A percentile compares a stretch with the other conserved stretches of the same genome.
phyloP scores from a whole-genome alignment of 768 basidiomycete genomes.

The Candolleomyces eurysporus region DNA sequence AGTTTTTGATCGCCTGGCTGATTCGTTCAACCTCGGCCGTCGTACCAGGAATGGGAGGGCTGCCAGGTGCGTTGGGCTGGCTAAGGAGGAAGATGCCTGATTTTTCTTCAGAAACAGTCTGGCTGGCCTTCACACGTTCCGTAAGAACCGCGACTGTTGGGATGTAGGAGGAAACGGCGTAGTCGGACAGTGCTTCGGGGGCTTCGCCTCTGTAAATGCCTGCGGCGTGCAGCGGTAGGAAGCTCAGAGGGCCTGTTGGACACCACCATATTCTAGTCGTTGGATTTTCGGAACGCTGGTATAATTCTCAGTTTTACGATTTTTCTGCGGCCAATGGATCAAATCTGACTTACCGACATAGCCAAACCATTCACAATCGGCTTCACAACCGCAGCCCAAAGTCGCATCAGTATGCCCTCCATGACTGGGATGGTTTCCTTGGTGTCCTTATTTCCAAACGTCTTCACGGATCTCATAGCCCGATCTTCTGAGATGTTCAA shows the following conservation, averaged over 20 bases:
- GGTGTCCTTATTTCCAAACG: neutral
- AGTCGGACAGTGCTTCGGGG: neutral
- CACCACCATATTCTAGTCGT: slow-evolving; percentile 9
- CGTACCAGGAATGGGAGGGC: slow-evolving; percentile 10
- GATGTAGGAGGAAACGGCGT: slow-evolving; percentile 12
- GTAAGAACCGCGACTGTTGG: slow-evolving; percentile 9
- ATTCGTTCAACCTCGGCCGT: slow-evolving; percentile 8
- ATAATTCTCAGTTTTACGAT: no score
- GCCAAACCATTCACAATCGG: slow-evolving; percentile 1
- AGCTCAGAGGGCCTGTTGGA: slow-evolving; percentile 6
- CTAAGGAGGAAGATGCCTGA: neutral
- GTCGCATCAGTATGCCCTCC: neutral
- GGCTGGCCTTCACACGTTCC: neutral
- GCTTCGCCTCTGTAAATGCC: slow-evolving; percentile 1
- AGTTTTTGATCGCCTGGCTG: neutral
- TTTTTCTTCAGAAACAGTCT: slow-evolving; percentile 1
- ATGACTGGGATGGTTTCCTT: neutral
- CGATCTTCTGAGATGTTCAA: neutral
- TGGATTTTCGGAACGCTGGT: neutral
- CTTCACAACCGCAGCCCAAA: neutral
- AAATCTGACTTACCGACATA: neutral
- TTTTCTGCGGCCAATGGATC: neutral
- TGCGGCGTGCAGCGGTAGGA: slow-evolving; percentile 6
- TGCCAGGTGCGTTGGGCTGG: slow-evolving; percentile 10
- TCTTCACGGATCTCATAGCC: neutral